Base-by-base conservation (phyloP, 495 filamentous ascomycete species). In the Trichoderma reesei region DNA sequence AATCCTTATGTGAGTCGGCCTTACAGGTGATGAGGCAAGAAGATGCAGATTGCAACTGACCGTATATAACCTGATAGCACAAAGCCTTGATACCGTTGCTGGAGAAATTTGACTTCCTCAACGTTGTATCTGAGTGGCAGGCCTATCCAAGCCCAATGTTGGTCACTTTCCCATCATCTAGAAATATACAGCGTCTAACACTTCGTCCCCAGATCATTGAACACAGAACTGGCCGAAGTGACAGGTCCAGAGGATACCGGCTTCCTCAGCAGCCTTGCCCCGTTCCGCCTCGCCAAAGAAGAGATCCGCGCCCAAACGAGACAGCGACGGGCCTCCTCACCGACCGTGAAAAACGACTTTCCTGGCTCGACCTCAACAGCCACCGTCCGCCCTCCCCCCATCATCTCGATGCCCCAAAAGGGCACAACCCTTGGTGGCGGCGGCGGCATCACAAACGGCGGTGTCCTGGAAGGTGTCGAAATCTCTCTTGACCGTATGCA, bases 231-330 rank as follows among this genome's bases (percentile, higher is more conserved):
- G 11, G 61, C 39, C 6, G 61, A 63, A 20, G 44, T 63, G 26
- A 46, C 61, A 44, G 61, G 61, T 0, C 61, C 61, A 20, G 61
- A 41, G 9, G 61, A 63, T 41, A 41, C 61, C 6, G 61, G 39
- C 0, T 63, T 33, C 26, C n/a, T 63, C 6, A 63, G 61, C 61
- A 63, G 13, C 5, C n/a, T 63, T 4, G 61, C 61, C 7, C 61
- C 61, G n/a, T 63, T 63, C 39, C 61, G 61, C 39, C 41, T 63
- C 10, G 61, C 61, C 18, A 63, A 63, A 46, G 41, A 41, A 13
- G 61, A 41, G 18, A 46, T 63, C 9, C 37, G 44, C 6, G 16
- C 39, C 7, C 61, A 46, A 9, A 46, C 10, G 5, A n/a, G 33
- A 14, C 33, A 41, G 33, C 61, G 61, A 41, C 34, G 39, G 18